Evolutionary conservation across 176 grass and related monocot genomes (phyloP), one percentile per base, ranked within the genome.

Genomic region (Raddia guianensis): DNA sequence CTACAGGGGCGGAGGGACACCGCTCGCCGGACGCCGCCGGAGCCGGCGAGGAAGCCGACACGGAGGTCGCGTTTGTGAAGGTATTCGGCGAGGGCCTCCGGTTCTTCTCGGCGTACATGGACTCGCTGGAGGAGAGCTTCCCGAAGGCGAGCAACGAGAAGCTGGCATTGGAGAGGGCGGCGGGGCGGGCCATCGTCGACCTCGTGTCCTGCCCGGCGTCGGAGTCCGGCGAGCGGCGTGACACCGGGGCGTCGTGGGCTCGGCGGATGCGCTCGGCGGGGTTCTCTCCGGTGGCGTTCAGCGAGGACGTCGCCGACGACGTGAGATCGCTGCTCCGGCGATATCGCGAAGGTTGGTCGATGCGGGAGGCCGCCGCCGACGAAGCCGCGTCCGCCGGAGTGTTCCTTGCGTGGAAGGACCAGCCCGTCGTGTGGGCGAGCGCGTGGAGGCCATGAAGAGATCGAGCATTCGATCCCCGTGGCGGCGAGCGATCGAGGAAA

Each of bases 351-450:
- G 96, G 96, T 3, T 99, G 92, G 96, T 91, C 88, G 53, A 95
- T 99, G 96, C 87, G 88, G 9, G 85, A 84, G 0, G 74, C 70
- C 19, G 49, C 80, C n/a, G 9, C 73, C 18, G 84, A 84, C 42
- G 87, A 86, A 35, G 82, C 90, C 12, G 86, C 87, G 40, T 84
- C 81, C 13, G 86, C 88, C 5, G 92, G 96, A 11, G 74, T 90
- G 32, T 99, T 95, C 79, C 90, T 99, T 18, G 88, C 86, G 15
- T 99, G 92, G 96, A 99, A 93, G 90, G 96, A 99, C 55, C 90
- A 99, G 82, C 84, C 92, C 9, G 78, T 99, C 27, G 96, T 95
- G 63, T 99, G 96, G 96, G 92, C 96, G 21, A 95, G 96, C 56
- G 96, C 96, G 2, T 98, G 96, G 96, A 73, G 64, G 84, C 96